These are phyloP conservation scores for Helichrysum umbraculigerum DNA, from an alignment of 129 eudicot species.

Conservation along the genomic window DNA sequence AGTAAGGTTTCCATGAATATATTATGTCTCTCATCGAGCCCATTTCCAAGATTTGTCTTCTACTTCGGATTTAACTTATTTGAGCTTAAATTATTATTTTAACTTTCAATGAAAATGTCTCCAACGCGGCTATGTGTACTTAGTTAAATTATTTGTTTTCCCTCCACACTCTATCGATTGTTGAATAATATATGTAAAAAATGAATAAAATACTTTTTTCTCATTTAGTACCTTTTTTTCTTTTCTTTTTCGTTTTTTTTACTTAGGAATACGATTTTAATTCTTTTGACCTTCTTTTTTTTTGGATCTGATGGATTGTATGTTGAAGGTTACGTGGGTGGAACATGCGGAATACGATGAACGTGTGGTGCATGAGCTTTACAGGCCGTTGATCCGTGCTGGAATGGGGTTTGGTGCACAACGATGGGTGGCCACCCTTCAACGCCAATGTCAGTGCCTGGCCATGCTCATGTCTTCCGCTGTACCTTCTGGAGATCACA, in stretches of 20 bases:
- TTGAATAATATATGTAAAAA: neutral
- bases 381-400: conserved; percentile 64
- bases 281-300: neutral
- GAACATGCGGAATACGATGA: conserved; percentile 92
- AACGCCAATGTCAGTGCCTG: conserved; percentile 93
- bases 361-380: conserved; percentile 74
- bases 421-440: conserved; percentile 90
- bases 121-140: conserved; percentile 19
- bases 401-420: conserved; percentile 99
- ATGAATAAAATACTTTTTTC: neutral
- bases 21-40: conserved; percentile 42
- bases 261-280: neutral
- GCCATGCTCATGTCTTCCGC: conserved; percentile 92
- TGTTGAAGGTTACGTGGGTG: conserved; percentile 89
- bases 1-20: conserved; percentile 38
- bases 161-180: neutral
- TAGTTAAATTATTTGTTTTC: neutral
- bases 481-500: conserved; percentile 57
- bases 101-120: conserved; percentile 1
- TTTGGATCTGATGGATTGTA: conserved; percentile 2
- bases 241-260: neutral
- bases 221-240: neutral
- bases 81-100: conserved; percentile 1
- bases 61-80: conserved; percentile 12
- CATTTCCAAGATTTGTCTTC: conserved; percentile 46